phyloP scores from a whole-genome alignment of 371 early-diverging fungal genomes.

The Quaeritorhiza haematococci region DNA sequence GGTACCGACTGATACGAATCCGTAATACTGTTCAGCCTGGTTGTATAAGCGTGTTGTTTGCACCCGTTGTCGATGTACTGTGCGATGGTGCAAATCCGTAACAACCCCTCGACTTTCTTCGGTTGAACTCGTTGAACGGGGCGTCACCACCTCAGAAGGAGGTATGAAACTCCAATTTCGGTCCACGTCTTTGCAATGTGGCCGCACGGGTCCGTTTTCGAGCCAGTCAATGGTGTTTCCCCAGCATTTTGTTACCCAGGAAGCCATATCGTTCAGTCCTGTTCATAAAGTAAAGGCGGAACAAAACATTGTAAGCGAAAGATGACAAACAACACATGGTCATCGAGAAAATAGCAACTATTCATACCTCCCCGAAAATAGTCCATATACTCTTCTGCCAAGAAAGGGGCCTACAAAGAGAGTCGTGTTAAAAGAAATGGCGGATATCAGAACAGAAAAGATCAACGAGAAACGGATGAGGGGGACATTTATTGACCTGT shows the following conservation, averaged over 20 bases:
- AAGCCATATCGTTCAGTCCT: slow-evolving; percentile 61
- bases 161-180: neutral
- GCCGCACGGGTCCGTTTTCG: slow-evolving; percentile 26
- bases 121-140: too few relatives aligned
- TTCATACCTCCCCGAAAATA: slow-evolving; percentile 74
- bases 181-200: slow-evolving; percentile 10
- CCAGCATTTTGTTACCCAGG: slow-evolving; percentile 62
- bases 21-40: too few relatives aligned
- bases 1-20: too few relatives aligned
- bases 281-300: slow-evolving; percentile 1
- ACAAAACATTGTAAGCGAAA: slow-evolving; percentile 17
- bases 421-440: neutral
- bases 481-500: slow-evolving; percentile 29
- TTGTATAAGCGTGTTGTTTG: too few relatives aligned
- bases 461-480: neutral
- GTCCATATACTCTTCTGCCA: slow-evolving; percentile 62
- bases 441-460: neutral
- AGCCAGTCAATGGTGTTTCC: slow-evolving; percentile 45
- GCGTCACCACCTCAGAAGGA: neutral
- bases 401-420: slow-evolving; percentile 54
- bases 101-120: too few relatives aligned
- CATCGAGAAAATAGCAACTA: too few relatives aligned
- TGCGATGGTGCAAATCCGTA: too few relatives aligned
- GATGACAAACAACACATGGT: slow-evolving; percentile 28
- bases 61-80: too few relatives aligned